Conservation (phyloP, 805 yeast species). For the Saccharomycopsis sp. region DNA sequence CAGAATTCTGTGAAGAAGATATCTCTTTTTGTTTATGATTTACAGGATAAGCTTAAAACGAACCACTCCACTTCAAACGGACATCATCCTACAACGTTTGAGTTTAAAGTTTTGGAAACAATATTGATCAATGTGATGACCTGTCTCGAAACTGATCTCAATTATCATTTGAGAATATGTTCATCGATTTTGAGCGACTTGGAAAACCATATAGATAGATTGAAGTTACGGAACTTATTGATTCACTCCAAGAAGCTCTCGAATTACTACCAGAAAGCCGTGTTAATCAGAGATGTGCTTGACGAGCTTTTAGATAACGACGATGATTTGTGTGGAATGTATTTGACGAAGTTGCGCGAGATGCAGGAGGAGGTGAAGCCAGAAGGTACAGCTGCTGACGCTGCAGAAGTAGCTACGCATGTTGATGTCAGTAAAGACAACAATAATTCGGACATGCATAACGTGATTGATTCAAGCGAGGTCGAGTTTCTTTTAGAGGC, state of each 20-base stretch:
- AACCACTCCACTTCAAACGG: conserved; percentile 25
- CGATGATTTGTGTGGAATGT: conserved; percentile 76
- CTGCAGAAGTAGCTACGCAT: neutral
- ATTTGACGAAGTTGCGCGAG: conserved; percentile 48
- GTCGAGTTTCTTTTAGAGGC: conserved; percentile 87
- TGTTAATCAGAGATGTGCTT: conserved; percentile 71
- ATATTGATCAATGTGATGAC: conserved; percentile 74
- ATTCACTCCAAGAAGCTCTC: conserved; percentile 80
- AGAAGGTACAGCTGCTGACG: neutral
- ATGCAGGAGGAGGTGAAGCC: neutral
- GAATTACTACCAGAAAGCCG: conserved; percentile 78
- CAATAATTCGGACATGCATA: neutral
- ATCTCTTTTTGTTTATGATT: conserved; percentile 73
- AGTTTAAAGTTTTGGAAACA: conserved; percentile 84
- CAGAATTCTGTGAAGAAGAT: conserved; percentile 39
- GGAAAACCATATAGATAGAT: conserved; percentile 76
- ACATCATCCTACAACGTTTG: conserved; percentile 63
- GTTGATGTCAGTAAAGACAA: neutral
- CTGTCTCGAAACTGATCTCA: conserved; percentile 79
- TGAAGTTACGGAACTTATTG: conserved; percentile 67
- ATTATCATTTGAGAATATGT: conserved; percentile 71
- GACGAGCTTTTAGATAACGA: conserved; percentile 85
- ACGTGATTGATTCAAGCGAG: conserved; percentile 34
- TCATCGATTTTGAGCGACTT: conserved; percentile 67
- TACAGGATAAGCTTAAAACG: conserved; percentile 38